These are phyloP conservation scores for Penicillium manginii DNA, from an alignment of 495 filamentous ascomycete species.

Conservation along the genomic window DNA sequence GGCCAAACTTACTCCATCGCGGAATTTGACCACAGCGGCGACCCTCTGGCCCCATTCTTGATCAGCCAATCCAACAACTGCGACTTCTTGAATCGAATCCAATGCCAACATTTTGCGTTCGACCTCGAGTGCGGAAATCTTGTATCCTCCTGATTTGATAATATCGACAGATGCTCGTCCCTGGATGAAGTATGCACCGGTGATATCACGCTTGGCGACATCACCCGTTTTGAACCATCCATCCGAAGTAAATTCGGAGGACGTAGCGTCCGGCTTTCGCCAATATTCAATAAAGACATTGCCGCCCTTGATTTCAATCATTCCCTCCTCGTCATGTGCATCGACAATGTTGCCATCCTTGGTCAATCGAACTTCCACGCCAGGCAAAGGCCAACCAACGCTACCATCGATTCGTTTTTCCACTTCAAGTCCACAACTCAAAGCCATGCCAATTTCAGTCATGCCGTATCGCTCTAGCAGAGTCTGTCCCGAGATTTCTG, in stretches of 20 bases:
- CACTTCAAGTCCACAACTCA: constrained; percentile 46
- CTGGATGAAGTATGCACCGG: constrained; percentile 49
- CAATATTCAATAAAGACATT: constrained; percentile 53
- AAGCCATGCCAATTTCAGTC: constrained; percentile 54
- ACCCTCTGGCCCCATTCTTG: constrained; percentile 53
- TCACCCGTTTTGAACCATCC: constrained; percentile 57
- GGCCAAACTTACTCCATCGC: constrained; percentile 39
- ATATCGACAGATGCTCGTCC: constrained; percentile 50
- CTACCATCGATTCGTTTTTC: constrained; percentile 46
- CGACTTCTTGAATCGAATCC: constrained; percentile 43
- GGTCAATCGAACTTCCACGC: constrained; percentile 45
- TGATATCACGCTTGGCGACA: constrained; percentile 41
- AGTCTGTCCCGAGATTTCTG: constrained; percentile 43
- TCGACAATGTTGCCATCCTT: constrained; percentile 41
- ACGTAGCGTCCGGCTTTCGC: constrained; percentile 46
- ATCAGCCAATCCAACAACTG: constrained; percentile 46
- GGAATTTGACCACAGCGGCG: constrained; percentile 45
- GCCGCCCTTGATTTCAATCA: constrained; percentile 50
- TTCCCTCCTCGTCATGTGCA: constrained; percentile 41
- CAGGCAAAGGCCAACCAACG: constrained; percentile 51
- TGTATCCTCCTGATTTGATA: constrained; percentile 53
- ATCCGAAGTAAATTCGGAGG: constrained; percentile 46
- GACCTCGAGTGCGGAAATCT: constrained; percentile 50
- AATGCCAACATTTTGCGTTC: constrained; percentile 48
- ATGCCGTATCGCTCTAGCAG: constrained; percentile 52